Conservation (phyloP, 2,329 filamentous ascomycete genomes). For the Lecanicillium sp. region DNA sequence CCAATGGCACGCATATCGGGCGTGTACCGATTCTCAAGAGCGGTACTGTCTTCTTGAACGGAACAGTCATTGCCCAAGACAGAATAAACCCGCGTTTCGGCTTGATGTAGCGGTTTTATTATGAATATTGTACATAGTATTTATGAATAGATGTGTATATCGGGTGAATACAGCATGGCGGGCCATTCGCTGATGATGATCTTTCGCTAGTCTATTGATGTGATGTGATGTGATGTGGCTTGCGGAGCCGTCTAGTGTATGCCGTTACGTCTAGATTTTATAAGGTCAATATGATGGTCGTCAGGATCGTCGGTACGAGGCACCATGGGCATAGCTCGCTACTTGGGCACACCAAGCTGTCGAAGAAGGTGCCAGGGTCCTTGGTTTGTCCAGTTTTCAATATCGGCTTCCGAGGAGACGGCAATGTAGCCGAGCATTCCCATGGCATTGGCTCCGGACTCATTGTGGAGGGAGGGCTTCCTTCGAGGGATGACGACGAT, state of each 20-base stretch:
- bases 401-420: constrained; percentile 7
- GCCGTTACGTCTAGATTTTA: no score
- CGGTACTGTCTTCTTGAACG: constrained; percentile 23
- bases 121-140: constrained; percentile 1
- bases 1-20: constrained; percentile 17
- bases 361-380: neutral
- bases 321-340: neutral
- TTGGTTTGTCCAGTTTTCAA: constrained; percentile 11
- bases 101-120: neutral
- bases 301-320: neutral
- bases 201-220: no score
- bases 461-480: constrained; percentile 24
- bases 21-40: constrained; percentile 19
- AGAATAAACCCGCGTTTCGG: constrained; percentile 19
- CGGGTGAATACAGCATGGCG: neutral
- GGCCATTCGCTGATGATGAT: constrained; percentile 5
- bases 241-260: no score
- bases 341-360: constrained; percentile 8
- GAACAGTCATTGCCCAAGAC: constrained; percentile 18
- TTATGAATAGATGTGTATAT: neutral
- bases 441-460: constrained; percentile 36
- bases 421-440: constrained; percentile 39
- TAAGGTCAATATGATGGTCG: neutral
- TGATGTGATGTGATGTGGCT: no score
- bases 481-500: constrained; percentile 43